Evolutionary conservation across 1,139 yeast species (phyloP).

Genomic region (Suhomyces kunorum): DNA sequence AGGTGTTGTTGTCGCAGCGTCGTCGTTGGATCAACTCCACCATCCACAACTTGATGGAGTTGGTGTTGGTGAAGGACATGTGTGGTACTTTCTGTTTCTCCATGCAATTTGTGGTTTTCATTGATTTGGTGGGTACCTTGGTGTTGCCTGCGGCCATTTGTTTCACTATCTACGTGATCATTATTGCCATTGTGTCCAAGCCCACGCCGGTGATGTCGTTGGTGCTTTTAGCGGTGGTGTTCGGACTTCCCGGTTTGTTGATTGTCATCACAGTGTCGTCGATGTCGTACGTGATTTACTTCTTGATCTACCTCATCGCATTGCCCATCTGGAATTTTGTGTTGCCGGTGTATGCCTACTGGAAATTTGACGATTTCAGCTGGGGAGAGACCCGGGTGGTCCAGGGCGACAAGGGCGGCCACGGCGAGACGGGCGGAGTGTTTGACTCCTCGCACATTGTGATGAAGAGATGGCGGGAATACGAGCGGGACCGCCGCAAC

Average conservation of each 20-base stretch:
- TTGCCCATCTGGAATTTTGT: conserved; percentile 95
- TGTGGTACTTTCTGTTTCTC: conserved; percentile 98
- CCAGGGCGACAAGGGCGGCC: conserved; percentile 66
- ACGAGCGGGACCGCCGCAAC: conserved; percentile 65
- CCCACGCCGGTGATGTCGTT: conserved; percentile 86
- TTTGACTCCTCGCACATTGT: conserved; percentile 85
- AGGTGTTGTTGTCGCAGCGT: conserved; percentile 85
- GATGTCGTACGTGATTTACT: conserved; percentile 75
- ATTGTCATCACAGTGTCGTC: conserved; percentile 89
- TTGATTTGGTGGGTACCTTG: conserved; percentile 87
- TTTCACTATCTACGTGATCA: conserved; percentile 80
- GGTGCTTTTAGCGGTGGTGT: conserved; percentile 73
- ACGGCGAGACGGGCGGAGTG: conserved; percentile 69
- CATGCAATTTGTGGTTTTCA: conserved; percentile 90
- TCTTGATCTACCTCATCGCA: conserved; percentile 75
- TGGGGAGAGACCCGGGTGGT: conserved; percentile 98
- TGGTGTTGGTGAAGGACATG: conserved; percentile 81
- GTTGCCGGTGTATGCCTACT: conserved; percentile 82
- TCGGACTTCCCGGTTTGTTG: conserved; percentile 87
- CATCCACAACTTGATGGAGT: conserved; percentile 91
- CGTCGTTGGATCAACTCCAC: conserved; percentile 99
- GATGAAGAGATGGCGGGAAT: conserved; percentile 94
- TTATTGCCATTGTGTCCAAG: conserved; percentile 70
- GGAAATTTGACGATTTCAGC: conserved; percentile 97
- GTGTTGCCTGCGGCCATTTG: conserved; percentile 91